Percentiles rank a stretch among this genome's conserved stretches.
phyloP scores from a whole-genome alignment of 1,284 basidiomycete species.

The Pseudozyma hubeiensis region DNA sequence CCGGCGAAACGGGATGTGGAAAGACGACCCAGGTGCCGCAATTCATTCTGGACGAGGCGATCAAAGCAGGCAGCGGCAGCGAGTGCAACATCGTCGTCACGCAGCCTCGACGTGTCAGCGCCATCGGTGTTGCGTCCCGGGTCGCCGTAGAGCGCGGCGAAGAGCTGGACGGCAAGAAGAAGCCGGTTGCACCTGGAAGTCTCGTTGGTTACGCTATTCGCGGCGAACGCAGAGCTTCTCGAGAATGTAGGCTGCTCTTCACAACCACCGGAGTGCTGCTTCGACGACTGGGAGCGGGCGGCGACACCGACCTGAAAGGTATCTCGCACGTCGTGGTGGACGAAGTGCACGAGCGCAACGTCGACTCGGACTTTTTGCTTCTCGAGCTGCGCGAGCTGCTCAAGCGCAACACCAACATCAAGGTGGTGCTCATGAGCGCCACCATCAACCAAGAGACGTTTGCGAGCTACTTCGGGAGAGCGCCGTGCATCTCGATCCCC shows the following conservation, averaged over 20 bases:
- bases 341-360: conserved; percentile 90
- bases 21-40: conserved; percentile 87
- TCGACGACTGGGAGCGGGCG: conserved; percentile 77
- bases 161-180: conserved; percentile 72
- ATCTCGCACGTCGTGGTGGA: conserved; percentile 91
- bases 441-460: conserved; percentile 57
- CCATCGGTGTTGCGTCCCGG: conserved; percentile 87
- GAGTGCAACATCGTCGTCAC: conserved; percentile 85
- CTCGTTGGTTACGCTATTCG: conserved; percentile 88
- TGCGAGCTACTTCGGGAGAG: conserved; percentile 70
- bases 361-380: conserved; percentile 89
- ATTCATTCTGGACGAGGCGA: conserved; percentile 80
- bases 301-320: conserved; percentile 78
- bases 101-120: conserved; percentile 88
- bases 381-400: conserved; percentile 85
- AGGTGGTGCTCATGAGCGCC: conserved; percentile 74
- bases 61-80: conserved; percentile 76
- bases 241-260: conserved; percentile 77
- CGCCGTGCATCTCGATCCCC: conserved; percentile 84
- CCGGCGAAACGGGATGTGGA: conserved; percentile 77
- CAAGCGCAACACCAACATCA: conserved; percentile 77
- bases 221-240: conserved; percentile 80
- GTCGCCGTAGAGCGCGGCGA: conserved; percentile 87
- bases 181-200: conserved; percentile 24
- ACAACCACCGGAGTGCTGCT: conserved; percentile 93